Evolutionary conservation across 805 yeast genomes (phyloP).

Genomic region (Priceomyces fermenticarens): DNA sequence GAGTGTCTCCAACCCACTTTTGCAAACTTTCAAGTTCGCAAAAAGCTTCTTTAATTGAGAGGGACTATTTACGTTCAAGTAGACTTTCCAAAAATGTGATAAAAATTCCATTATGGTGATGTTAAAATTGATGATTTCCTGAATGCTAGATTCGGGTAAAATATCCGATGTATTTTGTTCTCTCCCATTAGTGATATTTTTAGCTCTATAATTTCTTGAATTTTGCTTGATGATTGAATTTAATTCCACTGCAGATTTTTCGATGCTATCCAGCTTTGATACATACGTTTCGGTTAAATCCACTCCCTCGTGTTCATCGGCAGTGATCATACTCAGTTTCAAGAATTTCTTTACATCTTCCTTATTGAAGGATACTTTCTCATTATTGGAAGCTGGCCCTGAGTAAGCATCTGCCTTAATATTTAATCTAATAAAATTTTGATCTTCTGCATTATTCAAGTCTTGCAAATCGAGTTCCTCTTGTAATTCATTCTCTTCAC

Average conservation of each 20-base stretch:
- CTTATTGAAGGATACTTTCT: constrained; percentile 5
- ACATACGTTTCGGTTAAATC: constrained; percentile 28
- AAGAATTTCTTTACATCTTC: constrained; percentile 16
- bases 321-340: constrained; percentile 10
- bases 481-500: constrained; percentile 18
- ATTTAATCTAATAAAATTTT: constrained; percentile 29
- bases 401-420: constrained; percentile 21
- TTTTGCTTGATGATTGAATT: constrained; percentile 31
- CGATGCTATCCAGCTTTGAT: constrained; percentile 24
- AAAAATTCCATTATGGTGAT: constrained; percentile 41
- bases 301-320: constrained; percentile 13
- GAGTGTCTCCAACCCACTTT: constrained; percentile 23
- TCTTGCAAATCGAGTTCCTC: constrained; percentile 36
- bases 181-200: constrained; percentile 4
- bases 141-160: constrained; percentile 22
- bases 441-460: constrained; percentile 30
- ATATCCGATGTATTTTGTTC: constrained; percentile 12
- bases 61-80: constrained; percentile 34
- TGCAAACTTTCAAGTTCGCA: constrained; percentile 33
- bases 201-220: constrained; percentile 26
- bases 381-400: constrained; percentile 16
- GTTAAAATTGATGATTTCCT: constrained; percentile 36
- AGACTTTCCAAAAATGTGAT: constrained; percentile 43
- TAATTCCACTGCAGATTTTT: constrained; percentile 30
- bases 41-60: constrained; percentile 37